These are phyloP conservation scores for Heliamphora pulchella DNA, from an alignment of 179 eudicot species.

Conservation along the genomic window DNA sequence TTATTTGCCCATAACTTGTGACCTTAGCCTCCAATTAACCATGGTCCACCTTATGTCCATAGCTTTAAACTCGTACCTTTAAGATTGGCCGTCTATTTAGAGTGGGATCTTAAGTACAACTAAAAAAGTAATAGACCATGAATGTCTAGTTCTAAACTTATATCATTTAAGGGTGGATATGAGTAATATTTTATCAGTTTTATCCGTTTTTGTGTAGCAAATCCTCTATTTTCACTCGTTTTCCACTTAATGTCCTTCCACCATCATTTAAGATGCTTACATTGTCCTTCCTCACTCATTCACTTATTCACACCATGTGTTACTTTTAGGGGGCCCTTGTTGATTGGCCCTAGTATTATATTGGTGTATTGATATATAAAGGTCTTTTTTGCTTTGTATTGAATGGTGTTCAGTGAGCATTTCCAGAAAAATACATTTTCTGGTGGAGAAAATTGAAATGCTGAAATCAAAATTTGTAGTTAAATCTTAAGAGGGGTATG, in stretches of 20 bases:
- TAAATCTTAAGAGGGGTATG: too few relatives aligned
- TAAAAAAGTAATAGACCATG: background rate
- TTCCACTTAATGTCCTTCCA: background rate
- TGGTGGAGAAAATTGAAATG: background rate
- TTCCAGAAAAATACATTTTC: background rate
- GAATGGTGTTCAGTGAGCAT: background rate
- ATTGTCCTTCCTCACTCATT: background rate
- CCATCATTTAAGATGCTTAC: background rate
- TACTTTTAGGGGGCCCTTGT: too few relatives aligned
- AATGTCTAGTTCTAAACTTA: background rate
- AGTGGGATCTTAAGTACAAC: background rate
- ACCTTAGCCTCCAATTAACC: background rate
- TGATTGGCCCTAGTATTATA: too few relatives aligned
- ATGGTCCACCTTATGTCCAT: background rate
- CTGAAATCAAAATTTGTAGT: too few relatives aligned
- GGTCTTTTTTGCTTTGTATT: background rate
- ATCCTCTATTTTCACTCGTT: background rate
- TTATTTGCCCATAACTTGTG: background rate
- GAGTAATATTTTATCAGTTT: background rate
- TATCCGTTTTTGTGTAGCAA: background rate
- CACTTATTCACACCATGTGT: background rate
- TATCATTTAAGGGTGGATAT: background rate
- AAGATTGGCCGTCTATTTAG: background rate
- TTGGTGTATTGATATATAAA: too few relatives aligned
- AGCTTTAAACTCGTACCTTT: background rate